Evolutionary conservation across 2,329 filamentous ascomycete genomes (phyloP).

Genomic region (Pseudopyricularia javanii): DNA sequence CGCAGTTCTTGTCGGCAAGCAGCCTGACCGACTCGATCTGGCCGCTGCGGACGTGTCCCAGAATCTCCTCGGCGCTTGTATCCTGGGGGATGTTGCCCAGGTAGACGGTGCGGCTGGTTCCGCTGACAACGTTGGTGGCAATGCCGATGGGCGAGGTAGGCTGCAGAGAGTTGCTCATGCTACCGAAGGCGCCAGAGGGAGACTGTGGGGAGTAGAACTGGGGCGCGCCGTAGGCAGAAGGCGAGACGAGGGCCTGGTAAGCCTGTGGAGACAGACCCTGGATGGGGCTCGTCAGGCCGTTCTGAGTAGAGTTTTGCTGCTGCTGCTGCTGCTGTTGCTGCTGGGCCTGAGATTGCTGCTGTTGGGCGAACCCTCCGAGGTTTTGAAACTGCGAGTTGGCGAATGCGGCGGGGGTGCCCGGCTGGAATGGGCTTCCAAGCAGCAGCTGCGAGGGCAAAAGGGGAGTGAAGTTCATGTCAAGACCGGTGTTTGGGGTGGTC

Average conservation of each 20-base stretch:
- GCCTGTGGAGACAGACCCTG: constrained; percentile 71
- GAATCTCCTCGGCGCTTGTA: constrained; percentile 90
- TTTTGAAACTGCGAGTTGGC: constrained; percentile 85
- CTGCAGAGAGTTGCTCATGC: constrained; percentile 44
- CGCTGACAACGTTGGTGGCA: constrained; percentile 69
- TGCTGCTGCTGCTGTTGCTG: constrained; percentile 43
- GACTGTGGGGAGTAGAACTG: constrained; percentile 82
- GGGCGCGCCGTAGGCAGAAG: constrained; percentile 68
- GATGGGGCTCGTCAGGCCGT: constrained; percentile 60
- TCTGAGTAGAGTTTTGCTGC: constrained; percentile 22
- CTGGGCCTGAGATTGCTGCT: constrained; percentile 38
- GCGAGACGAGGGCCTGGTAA: constrained; percentile 77
- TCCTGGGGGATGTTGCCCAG: constrained; percentile 97
- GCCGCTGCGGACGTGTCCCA: constrained; percentile 90
- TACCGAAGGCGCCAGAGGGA: constrained; percentile 64
- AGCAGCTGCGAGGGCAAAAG: constrained; percentile 89
- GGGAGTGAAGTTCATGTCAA: constrained; percentile 98
- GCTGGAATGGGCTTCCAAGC: constrained; percentile 92
- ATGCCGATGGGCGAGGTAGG: constrained; percentile 55
- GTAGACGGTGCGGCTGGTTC: constrained; percentile 93
- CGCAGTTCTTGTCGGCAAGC: constrained; percentile 97
- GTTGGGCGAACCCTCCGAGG: constrained; percentile 58
- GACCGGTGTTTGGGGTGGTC: constrained; percentile 75
- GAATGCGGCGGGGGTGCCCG: constrained; percentile 82
- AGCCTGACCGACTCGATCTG: constrained; percentile 98